Evolutionary conservation across 371 early-diverging fungal species (phyloP).

Genomic region (Apophysomyces sp.): DNA sequence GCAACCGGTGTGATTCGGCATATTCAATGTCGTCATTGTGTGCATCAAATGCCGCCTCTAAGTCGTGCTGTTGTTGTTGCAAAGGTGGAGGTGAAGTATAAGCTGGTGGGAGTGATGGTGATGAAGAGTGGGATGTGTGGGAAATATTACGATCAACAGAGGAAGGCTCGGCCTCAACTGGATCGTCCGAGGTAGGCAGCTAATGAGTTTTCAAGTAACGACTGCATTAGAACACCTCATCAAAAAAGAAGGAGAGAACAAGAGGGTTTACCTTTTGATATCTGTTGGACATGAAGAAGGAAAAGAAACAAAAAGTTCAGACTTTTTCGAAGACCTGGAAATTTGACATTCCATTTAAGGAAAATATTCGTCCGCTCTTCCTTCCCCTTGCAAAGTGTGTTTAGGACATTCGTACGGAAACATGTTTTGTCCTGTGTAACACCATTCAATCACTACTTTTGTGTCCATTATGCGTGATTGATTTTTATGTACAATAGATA

Average conservation of each 20-base stretch:
- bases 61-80: not conserved
- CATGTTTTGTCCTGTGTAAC: too few species aligned
- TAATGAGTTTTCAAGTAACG: not conserved
- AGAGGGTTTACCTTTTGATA: not conserved
- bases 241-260: not conserved
- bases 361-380: too few species aligned
- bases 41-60: slow-evolving; percentile 1
- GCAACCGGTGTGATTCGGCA: slow-evolving; percentile 1
- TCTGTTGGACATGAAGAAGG: not conserved
- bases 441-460: too few species aligned
- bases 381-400: too few species aligned
- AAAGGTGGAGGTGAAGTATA: not conserved
- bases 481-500: too few species aligned
- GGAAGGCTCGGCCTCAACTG: not conserved
- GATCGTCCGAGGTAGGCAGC: not conserved
- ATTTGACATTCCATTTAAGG: slow-evolving; percentile 2
- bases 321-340: not conserved
- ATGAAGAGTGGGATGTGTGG: not conserved
- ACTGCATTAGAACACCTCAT: not conserved
- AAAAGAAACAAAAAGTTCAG: not conserved
- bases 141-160: not conserved
- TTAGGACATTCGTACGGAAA: too few species aligned
- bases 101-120: not conserved
- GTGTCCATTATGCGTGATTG: too few species aligned
- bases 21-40: not conserved